Percentiles rank a stretch among this genome's conserved stretches.
Conservation (phyloP, 164 flowering plant genomes). For the Umbilicus rupestris region DNA sequence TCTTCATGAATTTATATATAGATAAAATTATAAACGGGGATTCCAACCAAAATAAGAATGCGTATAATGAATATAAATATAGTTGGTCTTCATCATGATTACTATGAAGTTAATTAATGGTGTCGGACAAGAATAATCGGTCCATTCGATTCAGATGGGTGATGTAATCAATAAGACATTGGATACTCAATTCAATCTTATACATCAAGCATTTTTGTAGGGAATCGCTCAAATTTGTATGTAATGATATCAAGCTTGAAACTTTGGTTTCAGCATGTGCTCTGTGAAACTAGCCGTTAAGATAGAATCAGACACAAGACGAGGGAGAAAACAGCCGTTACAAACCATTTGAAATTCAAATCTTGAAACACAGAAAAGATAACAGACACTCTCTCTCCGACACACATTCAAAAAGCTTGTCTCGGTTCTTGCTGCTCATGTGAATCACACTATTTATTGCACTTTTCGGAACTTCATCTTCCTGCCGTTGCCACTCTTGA, state of each 20-base stretch:
- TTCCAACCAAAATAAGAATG: no score
- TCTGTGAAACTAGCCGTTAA: slow-evolving; percentile 5
- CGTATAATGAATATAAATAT: no score
- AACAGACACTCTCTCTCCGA: background rate
- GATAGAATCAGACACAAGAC: background rate
- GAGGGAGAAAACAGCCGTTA: background rate
- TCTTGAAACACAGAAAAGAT: background rate
- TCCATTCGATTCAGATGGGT: no score
- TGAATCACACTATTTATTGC: background rate
- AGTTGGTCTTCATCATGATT: no score
- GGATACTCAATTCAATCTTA: no score
- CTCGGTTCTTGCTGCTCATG: background rate
- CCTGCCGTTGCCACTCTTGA: background rate
- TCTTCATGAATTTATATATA: no score
- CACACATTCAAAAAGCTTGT: slow-evolving; percentile 5
- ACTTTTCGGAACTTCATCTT: background rate
- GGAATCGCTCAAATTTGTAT: background rate
- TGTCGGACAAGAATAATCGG: no score
- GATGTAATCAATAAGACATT: no score
- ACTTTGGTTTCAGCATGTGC: background rate
- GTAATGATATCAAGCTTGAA: no score
- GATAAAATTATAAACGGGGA: no score
- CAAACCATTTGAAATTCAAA: slow-evolving; percentile 1
- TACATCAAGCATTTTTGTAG: no score
- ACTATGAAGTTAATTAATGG: no score